These are phyloP conservation scores for Debaryomyces subglobosus DNA, from an alignment of 1,139 yeast species.

Conservation along the genomic window DNA sequence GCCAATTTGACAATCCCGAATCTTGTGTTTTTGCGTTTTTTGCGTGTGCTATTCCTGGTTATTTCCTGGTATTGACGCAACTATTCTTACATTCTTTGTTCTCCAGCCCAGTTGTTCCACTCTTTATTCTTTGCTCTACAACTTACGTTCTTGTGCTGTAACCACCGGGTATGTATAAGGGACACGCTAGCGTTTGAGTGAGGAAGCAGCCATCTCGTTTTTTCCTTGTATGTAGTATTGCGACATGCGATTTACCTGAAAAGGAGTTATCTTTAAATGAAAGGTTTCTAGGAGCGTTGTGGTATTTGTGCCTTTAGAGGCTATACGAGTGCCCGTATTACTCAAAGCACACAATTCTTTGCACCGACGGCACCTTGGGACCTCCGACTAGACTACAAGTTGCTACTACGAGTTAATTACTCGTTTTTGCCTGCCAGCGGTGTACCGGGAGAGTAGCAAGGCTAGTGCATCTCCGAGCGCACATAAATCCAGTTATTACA, in stretches of 20 bases:
- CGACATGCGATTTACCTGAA: background rate
- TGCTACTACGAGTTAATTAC: background rate
- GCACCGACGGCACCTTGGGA: background rate
- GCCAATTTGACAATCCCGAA: background rate
- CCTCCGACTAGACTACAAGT: background rate
- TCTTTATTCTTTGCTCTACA: background rate
- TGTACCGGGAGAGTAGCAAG: background rate
- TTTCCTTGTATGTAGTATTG: conserved; percentile 2
- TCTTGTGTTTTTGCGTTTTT: background rate
- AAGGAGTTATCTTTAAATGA: conserved; percentile 4
- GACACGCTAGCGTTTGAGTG: background rate
- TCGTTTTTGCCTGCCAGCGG: background rate
- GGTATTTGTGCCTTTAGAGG: background rate
- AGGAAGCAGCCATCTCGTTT: background rate
- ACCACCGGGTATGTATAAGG: background rate
- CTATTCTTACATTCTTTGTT: background rate
- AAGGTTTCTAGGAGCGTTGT: conserved; percentile 6
- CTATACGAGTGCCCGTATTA: background rate
- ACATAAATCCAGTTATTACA: conserved; percentile 9
- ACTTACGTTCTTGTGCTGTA: background rate
- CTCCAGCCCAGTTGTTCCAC: background rate
- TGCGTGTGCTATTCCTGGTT: background rate
- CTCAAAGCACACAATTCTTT: background rate
- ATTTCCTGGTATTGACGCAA: background rate
- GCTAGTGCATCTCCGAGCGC: conserved; percentile 4